Conservation (phyloP, 2,329 filamentous ascomycete genomes). For the Colletotrichum plurivorum region DNA sequence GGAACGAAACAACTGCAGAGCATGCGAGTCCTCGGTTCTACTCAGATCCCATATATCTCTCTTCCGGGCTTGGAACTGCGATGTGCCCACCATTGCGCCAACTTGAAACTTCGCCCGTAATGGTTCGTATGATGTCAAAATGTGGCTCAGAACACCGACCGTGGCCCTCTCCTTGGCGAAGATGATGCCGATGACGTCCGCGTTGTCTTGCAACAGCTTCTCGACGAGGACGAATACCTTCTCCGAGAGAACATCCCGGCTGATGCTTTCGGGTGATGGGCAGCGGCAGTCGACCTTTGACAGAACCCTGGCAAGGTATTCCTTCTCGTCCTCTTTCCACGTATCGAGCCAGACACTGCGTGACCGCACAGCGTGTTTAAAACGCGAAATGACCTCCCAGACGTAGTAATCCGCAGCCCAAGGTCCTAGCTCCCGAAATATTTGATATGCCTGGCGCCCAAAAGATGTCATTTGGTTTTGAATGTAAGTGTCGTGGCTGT, state of each 20-base stretch:
- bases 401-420: constrained; percentile 82
- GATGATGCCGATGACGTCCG: constrained; percentile 70
- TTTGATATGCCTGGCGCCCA: constrained; percentile 61
- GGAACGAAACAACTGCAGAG: constrained; percentile 64
- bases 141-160: constrained; percentile 70
- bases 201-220: constrained; percentile 61
- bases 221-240: constrained; percentile 70
- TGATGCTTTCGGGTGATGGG: constrained; percentile 41
- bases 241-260: constrained; percentile 60
- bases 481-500: constrained; percentile 64
- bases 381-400: constrained; percentile 58
- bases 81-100: constrained; percentile 70
- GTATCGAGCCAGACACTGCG: constrained; percentile 51
- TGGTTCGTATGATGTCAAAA: constrained; percentile 68
- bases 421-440: constrained; percentile 72
- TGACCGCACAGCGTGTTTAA: constrained; percentile 43
- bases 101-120: constrained; percentile 62
- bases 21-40: constrained; percentile 49
- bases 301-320: constrained; percentile 67
- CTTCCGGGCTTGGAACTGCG: constrained; percentile 52
- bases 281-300: constrained; percentile 49
- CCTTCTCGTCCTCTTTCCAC: constrained; percentile 65
- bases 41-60: constrained; percentile 58
- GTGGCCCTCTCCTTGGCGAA: constrained; percentile 77
- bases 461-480: constrained; percentile 71